These are phyloP conservation scores for Akanthomyces dipterigenus DNA, from an alignment of 2,329 filamentous ascomycete genomes.

Conservation along the genomic window DNA sequence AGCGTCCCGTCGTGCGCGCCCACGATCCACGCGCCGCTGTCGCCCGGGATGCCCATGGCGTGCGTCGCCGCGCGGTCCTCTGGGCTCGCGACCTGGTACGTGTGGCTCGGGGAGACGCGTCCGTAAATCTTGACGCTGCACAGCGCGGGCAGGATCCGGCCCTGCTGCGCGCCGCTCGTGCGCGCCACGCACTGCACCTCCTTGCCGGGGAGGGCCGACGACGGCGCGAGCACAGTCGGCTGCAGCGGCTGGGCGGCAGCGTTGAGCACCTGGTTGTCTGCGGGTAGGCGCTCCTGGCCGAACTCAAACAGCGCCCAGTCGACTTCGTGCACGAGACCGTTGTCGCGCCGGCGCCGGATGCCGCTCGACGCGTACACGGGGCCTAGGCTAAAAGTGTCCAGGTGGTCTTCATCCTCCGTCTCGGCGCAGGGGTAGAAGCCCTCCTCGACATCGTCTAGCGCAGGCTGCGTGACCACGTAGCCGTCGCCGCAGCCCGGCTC, in stretches of 20 bases:
- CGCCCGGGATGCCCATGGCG: conserved; percentile 67
- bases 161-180: conserved; percentile 75
- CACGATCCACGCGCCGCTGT: conserved; percentile 90
- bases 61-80: conserved; percentile 15
- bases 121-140: conserved; percentile 83
- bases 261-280: conserved; percentile 61
- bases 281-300: conserved; percentile 60
- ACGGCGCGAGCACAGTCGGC: conserved; percentile 53
- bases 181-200: conserved; percentile 84
- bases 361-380: conserved; percentile 86
- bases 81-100: conserved; percentile 50
- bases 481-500: conserved; percentile 67
- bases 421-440: conserved; percentile 73
- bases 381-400: conserved; percentile 74
- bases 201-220: conserved; percentile 60
- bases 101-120: conserved; percentile 71
- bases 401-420: conserved; percentile 70
- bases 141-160: conserved; percentile 70
- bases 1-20: conserved; percentile 71
- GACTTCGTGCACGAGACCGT: conserved; percentile 78
- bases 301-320: conserved; percentile 93
- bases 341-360: conserved; percentile 66
- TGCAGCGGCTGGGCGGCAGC: conserved; percentile 29
- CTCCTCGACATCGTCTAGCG: conserved; percentile 76
- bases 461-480: conserved; percentile 83